Evolutionary conservation across 192 early-diverging fungal genomes (phyloP), one percentile per base, ranked within the genome.

Genomic region (Coemansia sp.): DNA sequence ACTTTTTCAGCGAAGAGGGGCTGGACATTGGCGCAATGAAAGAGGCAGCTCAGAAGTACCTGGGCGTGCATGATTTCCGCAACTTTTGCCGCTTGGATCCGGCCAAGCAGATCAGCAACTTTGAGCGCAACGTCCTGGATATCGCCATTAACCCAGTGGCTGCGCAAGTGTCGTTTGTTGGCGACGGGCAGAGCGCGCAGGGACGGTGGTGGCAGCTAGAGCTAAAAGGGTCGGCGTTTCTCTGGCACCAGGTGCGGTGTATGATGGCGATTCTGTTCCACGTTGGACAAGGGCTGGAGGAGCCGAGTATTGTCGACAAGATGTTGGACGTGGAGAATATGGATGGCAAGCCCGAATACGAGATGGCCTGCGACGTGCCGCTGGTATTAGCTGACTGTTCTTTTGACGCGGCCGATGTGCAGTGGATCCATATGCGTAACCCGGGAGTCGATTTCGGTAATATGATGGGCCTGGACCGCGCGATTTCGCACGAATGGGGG

Each of bases 241-340:
- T 98, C 63, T 99, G 95, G 96, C 97, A 99, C 81, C 97, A 98
- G 80, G 95, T 99, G 57, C 91, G 97, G 22, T 96, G 92, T 80
- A 97, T 99, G 93, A 95, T 96, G 90, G 87, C 93, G 1, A 84
- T 98, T 22, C 73, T 99, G 47, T 91, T 97, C 65, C 76, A 93
- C 47, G 89, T 97, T 12, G 97, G 96, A 1, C 89, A 92, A 69
- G 87, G 90, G 4, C 70, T 91, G 18, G 97, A 99, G 70, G 49
- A 79, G 22, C 92, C 93, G 11, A 86, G 77, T 12, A 79, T 98
- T 27, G 80, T 97, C 33, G 73, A 84, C 36, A 70, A 83, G 10
- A 44, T 99, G 65, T 73, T 95, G 61, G 92, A 96, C 74, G 65
- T 95, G 0, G 68, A 71, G 64, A 68, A 75, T 27, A 85, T 88